A percentile compares a stretch with the other conserved stretches of the same genome.
phyloP scores from a whole-genome alignment of 768 basidiomycete species.

The Cystobasidium tubakii region DNA sequence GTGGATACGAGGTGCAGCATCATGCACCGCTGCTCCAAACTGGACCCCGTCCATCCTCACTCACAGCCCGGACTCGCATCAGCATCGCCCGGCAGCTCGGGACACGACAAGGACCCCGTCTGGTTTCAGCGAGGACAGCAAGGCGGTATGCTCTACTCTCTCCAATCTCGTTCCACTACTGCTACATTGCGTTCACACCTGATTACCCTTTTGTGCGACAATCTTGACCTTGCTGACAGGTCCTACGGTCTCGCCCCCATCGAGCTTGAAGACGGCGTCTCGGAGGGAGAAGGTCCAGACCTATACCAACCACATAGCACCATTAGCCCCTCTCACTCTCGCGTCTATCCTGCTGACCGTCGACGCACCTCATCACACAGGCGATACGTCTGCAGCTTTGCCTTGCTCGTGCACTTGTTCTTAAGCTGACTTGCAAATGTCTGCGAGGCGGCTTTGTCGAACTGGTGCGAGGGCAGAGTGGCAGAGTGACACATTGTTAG shows the following conservation, averaged over 20 bases:
- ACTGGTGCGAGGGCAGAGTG: too few relatives aligned
- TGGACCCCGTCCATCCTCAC: too few relatives aligned
- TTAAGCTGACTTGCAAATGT: constrained; percentile 90
- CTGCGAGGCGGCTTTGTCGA: constrained; percentile 91
- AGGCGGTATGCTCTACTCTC: too few relatives aligned
- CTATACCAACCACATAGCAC: constrained; percentile 43
- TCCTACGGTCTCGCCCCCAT: constrained; percentile 64
- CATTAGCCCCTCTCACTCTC: background rate
- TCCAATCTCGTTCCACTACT: background rate
- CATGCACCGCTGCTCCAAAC: too few relatives aligned
- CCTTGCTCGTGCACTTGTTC: constrained; percentile 91
- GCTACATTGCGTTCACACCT: constrained; percentile 7
- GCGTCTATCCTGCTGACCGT: too few relatives aligned
- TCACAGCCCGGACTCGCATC: too few relatives aligned
- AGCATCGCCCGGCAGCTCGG: too few relatives aligned
- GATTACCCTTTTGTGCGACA: constrained; percentile 79
- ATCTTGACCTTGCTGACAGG: constrained; percentile 81
- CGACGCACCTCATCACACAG: constrained; percentile 66
- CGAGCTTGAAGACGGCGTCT: constrained; percentile 91
- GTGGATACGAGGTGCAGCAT: too few relatives aligned
- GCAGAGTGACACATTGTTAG: too few relatives aligned
- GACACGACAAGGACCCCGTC: too few relatives aligned
- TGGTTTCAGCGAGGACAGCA: too few relatives aligned
- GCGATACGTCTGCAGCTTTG: constrained; percentile 83
- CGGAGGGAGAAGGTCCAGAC: constrained; percentile 99